Base-by-base conservation (phyloP, 495 filamentous ascomycete species). In the Opeltia flavorubescens region DNA sequence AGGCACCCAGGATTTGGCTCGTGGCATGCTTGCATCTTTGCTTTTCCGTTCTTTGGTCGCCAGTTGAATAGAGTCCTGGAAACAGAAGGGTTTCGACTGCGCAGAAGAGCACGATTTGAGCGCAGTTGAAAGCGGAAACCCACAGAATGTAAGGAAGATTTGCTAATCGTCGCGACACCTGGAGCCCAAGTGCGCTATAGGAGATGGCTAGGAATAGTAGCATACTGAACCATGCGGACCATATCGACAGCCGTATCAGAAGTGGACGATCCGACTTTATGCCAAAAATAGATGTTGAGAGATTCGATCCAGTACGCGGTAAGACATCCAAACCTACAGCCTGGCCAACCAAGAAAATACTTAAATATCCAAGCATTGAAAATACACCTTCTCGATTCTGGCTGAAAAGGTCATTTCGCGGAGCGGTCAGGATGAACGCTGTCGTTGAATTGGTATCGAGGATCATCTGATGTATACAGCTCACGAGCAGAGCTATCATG, bases 111-210 rank as follows among this genome's bases (percentile, higher is more conserved):
- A 83, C 68, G 15, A 99, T 62, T 59, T 95, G 85, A 5, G 65
- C 68, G 45, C 74, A 81, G 60, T 96, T 99, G 70, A 88, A 96
- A 5, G 86, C 80, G 11, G 77, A 67, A 13, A 93, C 81, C 89
- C 89, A 99, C 41, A 95, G 66, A 27, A 95, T 66, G 57, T 99
- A 99, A 0, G 91, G 88, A 44, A 95, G 76, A 57, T 96, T 96
- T 7, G 91, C 91, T 15, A 99, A 65, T 9, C 91, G 78, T 25
- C 91, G 80, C 4, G 91, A 96, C 5, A 95, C 86, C 3, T 67
- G 66, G 53, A 75, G 84, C 36, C 74, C 75, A 18, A 80, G 84
- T 12, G 76, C 71, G 41, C 83, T 55, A 21, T 71, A 64, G 4
- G 18, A 41, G 21, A 25, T 9, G 5, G 38, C 38, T n/a, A 41